Evolutionary conservation across 1,284 basidiomycete species (phyloP), one percentile per base, ranked within the genome.

Genomic region (Trichosporon inkin): DNA sequence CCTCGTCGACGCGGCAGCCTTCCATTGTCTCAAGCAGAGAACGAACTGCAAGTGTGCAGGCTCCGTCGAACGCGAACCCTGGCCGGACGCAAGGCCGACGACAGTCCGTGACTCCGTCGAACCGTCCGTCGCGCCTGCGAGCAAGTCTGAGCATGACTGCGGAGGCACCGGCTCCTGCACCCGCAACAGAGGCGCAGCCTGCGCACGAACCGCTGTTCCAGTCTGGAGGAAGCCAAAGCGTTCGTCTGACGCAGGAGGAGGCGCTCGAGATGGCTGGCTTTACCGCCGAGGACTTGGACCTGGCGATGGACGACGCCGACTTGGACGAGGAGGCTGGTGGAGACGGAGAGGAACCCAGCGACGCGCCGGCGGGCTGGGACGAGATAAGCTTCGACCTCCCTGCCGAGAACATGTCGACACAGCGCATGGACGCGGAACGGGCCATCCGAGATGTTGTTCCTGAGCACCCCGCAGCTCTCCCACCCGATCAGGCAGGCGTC

Each of bases 251-350:
- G 2, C 69, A 71, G 57, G 58, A 60, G 34, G 71, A 74, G 39
- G 62, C 66, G 4, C 57, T 74, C n/a, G 62, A 68, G 16, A 28
- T 65, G 32, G 63, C 67, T 1, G 73, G 73, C 1, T 35, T 74
- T 16, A 63, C 55, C 2, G 68, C 68, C 49, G 53, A 68, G 11
- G 65, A 68, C 51, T 36, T 66, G 17, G 67, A 71, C 11, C 60
- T 65, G 2, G 19, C 68, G 16, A 59, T 73, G 60, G 74, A 70
- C 22, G 67, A 69, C 19, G 63, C 56, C 10, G 58, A 59, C 14
- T n/a, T 49, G n/a, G 55, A 17, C 10, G 55, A 57, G 1, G 38
- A 37, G 1, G 22, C 16, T 17, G 53, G 34, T 1, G 36, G 10
- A 7, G 19, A 14, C n/a, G 8, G 28, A 3, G 38, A 51, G 4